Evolutionary conservation across 1,284 basidiomycete genomes (phyloP), one percentile per base, ranked within the genome.

Genomic region (Prillingera fragicola): DNA sequence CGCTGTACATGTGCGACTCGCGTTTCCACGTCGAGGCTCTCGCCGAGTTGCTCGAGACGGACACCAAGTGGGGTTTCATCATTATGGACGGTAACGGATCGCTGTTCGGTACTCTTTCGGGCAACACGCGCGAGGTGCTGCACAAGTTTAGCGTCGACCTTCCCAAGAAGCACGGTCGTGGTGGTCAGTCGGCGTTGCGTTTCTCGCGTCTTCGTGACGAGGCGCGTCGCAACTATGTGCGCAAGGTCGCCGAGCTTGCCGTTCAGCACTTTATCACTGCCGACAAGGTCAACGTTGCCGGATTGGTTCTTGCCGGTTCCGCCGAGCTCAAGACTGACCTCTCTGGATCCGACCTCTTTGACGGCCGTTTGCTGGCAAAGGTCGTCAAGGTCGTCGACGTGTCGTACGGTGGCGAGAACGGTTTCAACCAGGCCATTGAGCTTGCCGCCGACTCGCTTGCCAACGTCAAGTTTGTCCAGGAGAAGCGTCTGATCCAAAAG

Each of bases 291-390:
- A 99, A 99, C 69, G 90, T 95, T 22, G 85, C 87, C 39, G 95
- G 95, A 38, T 75, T 99, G 41, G 90, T 99, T n/a, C 79, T 99
- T 14, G 95, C 95, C 33, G 95, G 95, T 71, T 88, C 84, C 59
- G 95, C 95, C 46, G 95, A 99, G 71, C 92, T 99, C 80, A 99
- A 99, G 77, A 97, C 89, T 19, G 95, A 97, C 70, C 79, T 99
- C 52, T 85, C 87, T 60, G 87, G 87, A 74, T 90, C 86, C 67
- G 95, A 99, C 69, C 83, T 99, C 82, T 94, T 99, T 57, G 94
- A 99, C 74, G 82, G 71, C 39, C 80, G 94, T 44, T 77, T 99
- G 60, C 81, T 69, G 4, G 82, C 88, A 24, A 96, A 95, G 76
- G 77, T 96, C 56, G 87, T 95, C 78, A 97, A 97, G 74, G 82